Conservation (phyloP, 73 alveolate species). For the Paramecium octaurelia region DNA sequence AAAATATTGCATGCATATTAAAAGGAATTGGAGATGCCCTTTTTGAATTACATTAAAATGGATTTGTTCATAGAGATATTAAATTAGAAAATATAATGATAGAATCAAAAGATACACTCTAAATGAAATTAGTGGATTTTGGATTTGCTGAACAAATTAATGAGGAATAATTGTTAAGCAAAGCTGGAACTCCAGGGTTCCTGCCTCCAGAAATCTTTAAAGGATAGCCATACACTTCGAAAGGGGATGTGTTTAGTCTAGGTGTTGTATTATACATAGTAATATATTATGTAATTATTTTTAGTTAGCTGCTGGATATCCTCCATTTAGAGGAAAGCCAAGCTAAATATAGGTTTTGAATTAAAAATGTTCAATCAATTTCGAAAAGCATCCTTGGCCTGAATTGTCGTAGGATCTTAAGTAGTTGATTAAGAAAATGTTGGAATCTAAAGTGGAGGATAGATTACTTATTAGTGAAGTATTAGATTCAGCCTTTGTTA, state of each 20-base stretch:
- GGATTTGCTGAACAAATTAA: conserved; percentile 62
- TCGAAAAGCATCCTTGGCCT: conserved; percentile 21
- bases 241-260: conserved; percentile 60
- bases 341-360: not conserved
- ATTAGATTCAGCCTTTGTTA: not conserved
- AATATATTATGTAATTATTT: not conserved
- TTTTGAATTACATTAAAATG: conserved; percentile 1
- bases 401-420: not conserved
- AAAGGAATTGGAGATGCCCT: not conserved
- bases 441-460: not conserved
- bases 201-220: conserved; percentile 58
- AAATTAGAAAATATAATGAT: conserved; percentile 63
- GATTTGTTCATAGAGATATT: conserved; percentile 61
- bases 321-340: conserved; percentile 32
- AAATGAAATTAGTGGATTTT: conserved; percentile 56
- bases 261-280: conserved; percentile 51
- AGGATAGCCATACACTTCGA: conserved; percentile 46
- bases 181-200: conserved; percentile 64
- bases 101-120: not conserved
- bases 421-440: not conserved
- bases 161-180: conserved; percentile 6
- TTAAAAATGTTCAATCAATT: not conserved
- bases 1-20: not conserved
- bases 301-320: not conserved
- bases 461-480: not conserved